A percentile compares a stretch with the other conserved stretches of the same genome.
phyloP scores from a whole-genome alignment of 768 basidiomycete genomes.

The Tricholoma hemisulphureum region DNA sequence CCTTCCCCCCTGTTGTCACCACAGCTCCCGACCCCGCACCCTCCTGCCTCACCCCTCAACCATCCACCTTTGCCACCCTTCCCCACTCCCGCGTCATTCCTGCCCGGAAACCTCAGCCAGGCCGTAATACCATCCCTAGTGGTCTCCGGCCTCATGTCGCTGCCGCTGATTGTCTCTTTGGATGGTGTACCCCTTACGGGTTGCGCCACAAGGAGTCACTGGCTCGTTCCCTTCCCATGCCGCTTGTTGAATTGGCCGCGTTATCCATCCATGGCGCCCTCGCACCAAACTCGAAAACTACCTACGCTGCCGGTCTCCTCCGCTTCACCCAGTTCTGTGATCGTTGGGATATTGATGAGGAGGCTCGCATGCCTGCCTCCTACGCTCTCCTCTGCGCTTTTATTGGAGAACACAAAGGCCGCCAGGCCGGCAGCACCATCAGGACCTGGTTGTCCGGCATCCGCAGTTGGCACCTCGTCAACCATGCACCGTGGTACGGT shows the following conservation, averaged over 20 bases:
- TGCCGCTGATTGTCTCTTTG: neutral
- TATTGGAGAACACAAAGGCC: slow-evolving; percentile 14
- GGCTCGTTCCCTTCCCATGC: neutral
- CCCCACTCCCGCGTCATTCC: no score
- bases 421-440: slow-evolving; percentile 21
- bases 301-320: slow-evolving; percentile 34
- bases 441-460: slow-evolving; percentile 36
- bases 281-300: neutral
- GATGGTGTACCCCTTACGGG: neutral
- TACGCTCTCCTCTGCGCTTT: slow-evolving; percentile 31
- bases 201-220: neutral
- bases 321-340: slow-evolving; percentile 39
- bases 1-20: no score
- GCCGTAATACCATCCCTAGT: neutral
- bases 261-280: neutral
- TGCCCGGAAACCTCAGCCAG: neutral
- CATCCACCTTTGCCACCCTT: no score
- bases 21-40: no score
- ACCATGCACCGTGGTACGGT: slow-evolving; percentile 36
- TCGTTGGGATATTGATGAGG: slow-evolving; percentile 23
- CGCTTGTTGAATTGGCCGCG: neutral
- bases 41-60: no score
- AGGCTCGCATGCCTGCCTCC: slow-evolving; percentile 31
- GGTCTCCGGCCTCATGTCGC: neutral
- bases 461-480: slow-evolving; percentile 34